Evolutionary conservation across 2,329 filamentous ascomycete species (phyloP), one percentile per base, ranked within the genome.

Genomic region (Aureobasidium mangrovei): DNA sequence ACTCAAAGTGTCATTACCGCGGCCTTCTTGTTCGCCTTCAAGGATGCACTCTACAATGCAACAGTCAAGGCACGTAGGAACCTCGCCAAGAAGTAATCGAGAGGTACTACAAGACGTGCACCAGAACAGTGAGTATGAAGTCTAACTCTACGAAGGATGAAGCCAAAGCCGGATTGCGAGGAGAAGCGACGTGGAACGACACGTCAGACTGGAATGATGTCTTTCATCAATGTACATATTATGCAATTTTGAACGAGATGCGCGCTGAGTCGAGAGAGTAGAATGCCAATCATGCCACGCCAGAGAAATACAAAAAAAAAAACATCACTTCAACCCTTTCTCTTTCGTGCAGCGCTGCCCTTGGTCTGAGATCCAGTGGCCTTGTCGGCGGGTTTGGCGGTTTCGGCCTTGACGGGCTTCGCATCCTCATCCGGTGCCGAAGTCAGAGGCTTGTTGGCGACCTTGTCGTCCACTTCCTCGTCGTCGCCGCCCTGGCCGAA

Each of bases 1-100:
- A 91, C 90, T 24, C 93, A 98, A 74, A 96, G 91, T 67, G 93
- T 97, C 43, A 80, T 98, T 58, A 98, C 93, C 4, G 93, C 93
- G 4, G 93, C 93, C 2, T 90, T 97, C 72, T 76, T 98, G 56
- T 98, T 98, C 68, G 93, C 91, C 2, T 96, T 98, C 76, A 98
- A 98, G 77, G 93, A 98, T 68, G 88, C 89, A 5, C 79, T 98
- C 4, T 98, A 97, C 68, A 87, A 89, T 64, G 82, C 86, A 70
- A 91, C 84, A 0, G 73, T 91, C 48, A 80, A 77, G 63, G 79
- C 89, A 32, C 78, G 88, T 33, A 49, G 53, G 38, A 55, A 3
- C 6, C 27, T 59, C 24, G 48, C 57, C 3, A 33, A 46, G 4
- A 56, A 56, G 39, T 52, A 57, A 35, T 24, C 24, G 18, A 29